A percentile compares a stretch with the other conserved stretches of the same genome.
phyloP scores from a whole-genome alignment of 441 rosid genomes.

The Jatropha podagrica region DNA sequence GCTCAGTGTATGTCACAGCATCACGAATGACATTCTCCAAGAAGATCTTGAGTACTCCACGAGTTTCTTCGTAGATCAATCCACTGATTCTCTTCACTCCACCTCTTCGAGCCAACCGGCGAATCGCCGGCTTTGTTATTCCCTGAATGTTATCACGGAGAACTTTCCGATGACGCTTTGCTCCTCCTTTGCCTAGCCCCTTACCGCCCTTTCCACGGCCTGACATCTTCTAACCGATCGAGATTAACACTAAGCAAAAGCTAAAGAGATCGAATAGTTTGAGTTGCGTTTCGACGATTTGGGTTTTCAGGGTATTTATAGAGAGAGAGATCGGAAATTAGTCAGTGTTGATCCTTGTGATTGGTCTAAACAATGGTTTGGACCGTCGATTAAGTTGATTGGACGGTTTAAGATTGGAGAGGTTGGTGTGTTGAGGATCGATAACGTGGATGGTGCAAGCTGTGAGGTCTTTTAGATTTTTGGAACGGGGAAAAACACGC shows the following conservation, averaged over 20 bases:
- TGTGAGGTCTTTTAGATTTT: not conserved
- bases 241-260: too few species aligned
- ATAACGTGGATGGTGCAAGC: constrained; percentile 25
- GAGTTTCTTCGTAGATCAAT: constrained; percentile 31
- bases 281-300: not conserved
- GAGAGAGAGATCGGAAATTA: not conserved
- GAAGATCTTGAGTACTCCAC: constrained; percentile 30
- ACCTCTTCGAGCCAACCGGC: constrained; percentile 29
- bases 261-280: not conserved
- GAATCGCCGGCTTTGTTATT: constrained; percentile 29
- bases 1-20: constrained; percentile 33
- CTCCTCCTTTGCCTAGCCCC: constrained; percentile 34
- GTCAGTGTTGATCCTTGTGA: constrained; percentile 15
- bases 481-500: not conserved
- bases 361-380: too few species aligned
- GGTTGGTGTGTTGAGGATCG: constrained; percentile 18
- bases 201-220: constrained; percentile 35
- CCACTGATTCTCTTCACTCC: constrained; percentile 32
- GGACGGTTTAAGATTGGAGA: constrained; percentile 16
- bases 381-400: constrained; percentile 20
- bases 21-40: constrained; percentile 33
- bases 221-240: constrained; percentile 7
- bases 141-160: constrained; percentile 31
- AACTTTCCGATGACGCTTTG: constrained; percentile 29
- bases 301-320: constrained; percentile 16